Evolutionary conservation across 306 rosid species (phyloP), one percentile per base, ranked within the genome.

Genomic region (Ammopiptanthus mongolicus): DNA sequence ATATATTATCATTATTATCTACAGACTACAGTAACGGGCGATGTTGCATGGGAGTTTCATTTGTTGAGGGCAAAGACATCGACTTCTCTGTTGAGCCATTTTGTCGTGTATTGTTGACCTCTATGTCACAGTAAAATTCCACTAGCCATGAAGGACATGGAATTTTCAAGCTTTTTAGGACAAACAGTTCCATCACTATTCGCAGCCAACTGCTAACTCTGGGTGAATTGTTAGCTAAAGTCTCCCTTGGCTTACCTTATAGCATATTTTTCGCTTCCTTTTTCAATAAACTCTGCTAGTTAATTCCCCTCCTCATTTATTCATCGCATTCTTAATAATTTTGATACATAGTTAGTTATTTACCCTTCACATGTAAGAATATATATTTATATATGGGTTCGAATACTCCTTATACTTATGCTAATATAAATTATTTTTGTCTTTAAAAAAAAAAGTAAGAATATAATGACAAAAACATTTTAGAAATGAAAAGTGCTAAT

Each of bases 41-140:
- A 3, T 66, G 84, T 78, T 76, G 88, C 92, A 86, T 73, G 73
- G 63, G 76, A 63, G 81, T 81, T 82, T 76, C 79, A 61, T 46
- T 62, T 74, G 48, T 71, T 47, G 5, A 39, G 71, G 75, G 53
- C 64, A 58, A 60, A 66, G 8, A 64, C 67, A 37, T 78, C 57
- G 25, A 44, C 50, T 14, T 71, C 68, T 50, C 57, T 47, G 14
- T 44, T 64, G 79, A 78, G 70, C 34, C 65, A 41, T 74, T 83
- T 82, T 88, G 89, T 93, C 89, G 86, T 85, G 68, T 89, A 87
- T 58, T 90, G 96, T 94, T 94, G 97, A 91, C 95, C 83, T 86
- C 48, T 57, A 44, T 69, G 52, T 8, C 67, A 90, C 87, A 87
- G 94, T 86, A 29, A 76, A 86, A 80, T 80, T 84, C 93, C 98